These are phyloP conservation scores for Triangularia setosa DNA, from an alignment of 2,329 filamentous ascomycete species.

Conservation along the genomic window DNA sequence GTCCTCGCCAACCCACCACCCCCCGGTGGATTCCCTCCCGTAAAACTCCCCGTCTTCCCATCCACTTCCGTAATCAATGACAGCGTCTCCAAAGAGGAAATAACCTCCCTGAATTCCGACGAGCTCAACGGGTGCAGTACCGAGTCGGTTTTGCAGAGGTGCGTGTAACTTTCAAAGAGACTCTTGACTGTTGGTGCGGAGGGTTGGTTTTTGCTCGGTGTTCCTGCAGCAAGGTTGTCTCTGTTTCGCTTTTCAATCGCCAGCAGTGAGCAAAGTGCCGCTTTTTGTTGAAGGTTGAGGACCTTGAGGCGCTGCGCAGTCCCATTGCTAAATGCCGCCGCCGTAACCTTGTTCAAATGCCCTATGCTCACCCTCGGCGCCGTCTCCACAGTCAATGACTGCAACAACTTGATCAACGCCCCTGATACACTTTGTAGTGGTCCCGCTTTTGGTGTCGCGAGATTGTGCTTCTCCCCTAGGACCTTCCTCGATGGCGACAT, in stretches of 20 bases:
- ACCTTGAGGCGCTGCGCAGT: conserved; percentile 78
- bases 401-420: conserved; percentile 52
- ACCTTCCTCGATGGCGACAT: conserved; percentile 70
- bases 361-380: conserved; percentile 86
- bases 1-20: conserved; percentile 47
- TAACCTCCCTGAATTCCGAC: conserved; percentile 91
- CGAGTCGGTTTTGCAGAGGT: conserved; percentile 81
- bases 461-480: conserved; percentile 76
- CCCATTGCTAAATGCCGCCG: conserved; percentile 85
- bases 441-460: conserved; percentile 44
- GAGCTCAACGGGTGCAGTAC: conserved; percentile 82
- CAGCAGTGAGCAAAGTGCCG: conserved; percentile 81
- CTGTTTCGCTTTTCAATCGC: conserved; percentile 77
- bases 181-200: conserved; percentile 76
- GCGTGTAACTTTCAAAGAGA: conserved; percentile 78
- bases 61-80: conserved; percentile 70
- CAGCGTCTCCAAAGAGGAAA: conserved; percentile 83
- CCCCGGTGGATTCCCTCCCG: background rate
- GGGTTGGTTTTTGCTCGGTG: conserved; percentile 46
- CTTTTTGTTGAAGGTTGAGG: conserved; percentile 94
- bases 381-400: conserved; percentile 65
- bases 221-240: conserved; percentile 45
- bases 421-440: conserved; percentile 41
- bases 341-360: conserved; percentile 88
- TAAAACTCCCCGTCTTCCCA: conserved; percentile 66